Percentiles rank a stretch among this genome's conserved stretches.
phyloP scores from a whole-genome alignment of 139 green algal genomes.

The Micromonas commoda region DNA sequence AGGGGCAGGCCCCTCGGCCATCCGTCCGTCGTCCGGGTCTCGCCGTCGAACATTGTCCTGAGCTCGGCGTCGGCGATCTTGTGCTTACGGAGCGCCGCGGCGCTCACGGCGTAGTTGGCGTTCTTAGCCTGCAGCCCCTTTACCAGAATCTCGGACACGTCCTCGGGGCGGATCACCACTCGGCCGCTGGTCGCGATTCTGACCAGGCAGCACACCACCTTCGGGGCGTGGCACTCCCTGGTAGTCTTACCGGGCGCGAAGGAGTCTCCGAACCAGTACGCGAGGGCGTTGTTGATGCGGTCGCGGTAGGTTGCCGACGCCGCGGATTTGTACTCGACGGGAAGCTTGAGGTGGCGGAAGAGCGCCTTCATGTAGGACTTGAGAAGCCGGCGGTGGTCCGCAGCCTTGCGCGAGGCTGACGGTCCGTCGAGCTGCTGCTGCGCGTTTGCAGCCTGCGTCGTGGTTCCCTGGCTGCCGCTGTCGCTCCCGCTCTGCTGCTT shows the following conservation, averaged over 20 bases:
- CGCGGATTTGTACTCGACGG: background rate
- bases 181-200: background rate
- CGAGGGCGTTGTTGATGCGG: background rate
- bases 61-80: background rate
- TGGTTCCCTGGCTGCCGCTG: too few species aligned
- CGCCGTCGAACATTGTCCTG: background rate
- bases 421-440: too few species aligned
- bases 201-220: background rate
- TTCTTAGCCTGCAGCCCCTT: background rate
- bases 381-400: background rate
- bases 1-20: background rate
- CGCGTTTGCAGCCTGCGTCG: too few species aligned
- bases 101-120: background rate
- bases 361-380: background rate
- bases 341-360: background rate
- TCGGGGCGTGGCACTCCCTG: background rate
- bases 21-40: background rate
- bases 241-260: background rate
- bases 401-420: background rate
- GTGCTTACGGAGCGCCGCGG: background rate
- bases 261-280: background rate
- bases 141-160: background rate
- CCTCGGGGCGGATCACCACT: background rate
- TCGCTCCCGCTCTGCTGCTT: too few species aligned
- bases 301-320: background rate